A percentile compares a stretch with the other conserved stretches of the same genome.
phyloP scores from a whole-genome alignment of 2,329 filamentous ascomycete genomes.

The Thermochaetoides dissita region DNA sequence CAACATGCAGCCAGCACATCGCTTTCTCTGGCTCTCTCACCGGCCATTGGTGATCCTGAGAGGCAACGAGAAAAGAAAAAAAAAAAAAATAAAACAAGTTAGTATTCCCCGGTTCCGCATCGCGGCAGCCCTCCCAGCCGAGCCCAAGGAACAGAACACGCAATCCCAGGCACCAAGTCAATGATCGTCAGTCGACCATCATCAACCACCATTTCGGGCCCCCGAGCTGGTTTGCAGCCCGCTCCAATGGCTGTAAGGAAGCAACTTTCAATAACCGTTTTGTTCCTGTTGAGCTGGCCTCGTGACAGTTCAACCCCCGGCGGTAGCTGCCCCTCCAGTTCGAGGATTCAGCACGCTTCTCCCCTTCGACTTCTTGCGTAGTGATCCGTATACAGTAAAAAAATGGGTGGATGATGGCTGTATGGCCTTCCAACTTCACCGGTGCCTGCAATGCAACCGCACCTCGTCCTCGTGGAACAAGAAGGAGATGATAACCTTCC shows the following conservation, averaged over 20 bases:
- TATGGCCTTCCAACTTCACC: conserved; percentile 2
- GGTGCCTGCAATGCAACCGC: conserved; percentile 7
- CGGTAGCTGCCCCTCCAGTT: background rate
- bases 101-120: background rate
- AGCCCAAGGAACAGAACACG: background rate
- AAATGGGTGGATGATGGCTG: no score
- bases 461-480: background rate
- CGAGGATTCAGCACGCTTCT: background rate
- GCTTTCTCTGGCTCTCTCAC: conserved; percentile 3
- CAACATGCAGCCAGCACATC: conserved; percentile 14
- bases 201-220: background rate
- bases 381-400: no score
- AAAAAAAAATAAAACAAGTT: no score
- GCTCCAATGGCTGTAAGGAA: no score
- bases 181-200: conserved; percentile 5
- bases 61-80: no score
- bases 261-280: no score
- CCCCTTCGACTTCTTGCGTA: no score
- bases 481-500: no score
- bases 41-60: conserved; percentile 8
- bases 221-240: background rate
- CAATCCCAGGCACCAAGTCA: conserved; percentile 4
- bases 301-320: conserved; percentile 3
- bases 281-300: background rate
- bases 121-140: background rate